Conservation (phyloP, 495 filamentous ascomycete genomes). For the Lasiosphaeria hispida region DNA sequence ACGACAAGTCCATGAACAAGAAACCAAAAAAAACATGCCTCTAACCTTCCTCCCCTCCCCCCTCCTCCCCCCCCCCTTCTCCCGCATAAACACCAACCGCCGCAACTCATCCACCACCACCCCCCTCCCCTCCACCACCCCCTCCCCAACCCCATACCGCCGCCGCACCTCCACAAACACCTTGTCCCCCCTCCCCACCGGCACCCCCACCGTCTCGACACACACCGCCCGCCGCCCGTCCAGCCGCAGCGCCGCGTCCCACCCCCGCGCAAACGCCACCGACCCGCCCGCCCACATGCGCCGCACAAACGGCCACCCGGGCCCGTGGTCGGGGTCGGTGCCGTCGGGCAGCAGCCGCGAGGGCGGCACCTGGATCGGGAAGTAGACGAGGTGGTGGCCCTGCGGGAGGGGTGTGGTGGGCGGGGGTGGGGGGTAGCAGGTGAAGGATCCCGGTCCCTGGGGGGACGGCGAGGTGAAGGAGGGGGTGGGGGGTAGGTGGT, state of each 20-base stretch:
- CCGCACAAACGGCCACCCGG: slow-evolving; percentile 59
- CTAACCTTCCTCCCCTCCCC: slow-evolving; percentile 13
- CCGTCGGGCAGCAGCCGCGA: slow-evolving; percentile 63
- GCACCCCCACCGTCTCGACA: slow-evolving; percentile 56
- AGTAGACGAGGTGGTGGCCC: slow-evolving; percentile 73
- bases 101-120: slow-evolving; percentile 33
- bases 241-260: slow-evolving; percentile 31
- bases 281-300: slow-evolving; percentile 81
- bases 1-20: background rate
- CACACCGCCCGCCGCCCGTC: slow-evolving; percentile 56
- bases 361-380: slow-evolving; percentile 57
- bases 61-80: slow-evolving; percentile 11
- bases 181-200: slow-evolving; percentile 49
- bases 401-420: slow-evolving; percentile 43
- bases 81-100: slow-evolving; percentile 41
- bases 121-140: background rate
- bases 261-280: slow-evolving; percentile 31
- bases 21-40: slow-evolving; percentile 21
- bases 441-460: background rate
- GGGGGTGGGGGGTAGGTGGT: slow-evolving; percentile 46
- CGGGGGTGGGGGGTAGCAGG: slow-evolving; percentile 25
- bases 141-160: slow-evolving; percentile 24
- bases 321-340: slow-evolving; percentile 68
- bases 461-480: slow-evolving; percentile 5
- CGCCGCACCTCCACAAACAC: slow-evolving; percentile 43